Evolutionary conservation across 257 asterid species (phyloP).

Genomic region (Anisodus tanguticus): DNA sequence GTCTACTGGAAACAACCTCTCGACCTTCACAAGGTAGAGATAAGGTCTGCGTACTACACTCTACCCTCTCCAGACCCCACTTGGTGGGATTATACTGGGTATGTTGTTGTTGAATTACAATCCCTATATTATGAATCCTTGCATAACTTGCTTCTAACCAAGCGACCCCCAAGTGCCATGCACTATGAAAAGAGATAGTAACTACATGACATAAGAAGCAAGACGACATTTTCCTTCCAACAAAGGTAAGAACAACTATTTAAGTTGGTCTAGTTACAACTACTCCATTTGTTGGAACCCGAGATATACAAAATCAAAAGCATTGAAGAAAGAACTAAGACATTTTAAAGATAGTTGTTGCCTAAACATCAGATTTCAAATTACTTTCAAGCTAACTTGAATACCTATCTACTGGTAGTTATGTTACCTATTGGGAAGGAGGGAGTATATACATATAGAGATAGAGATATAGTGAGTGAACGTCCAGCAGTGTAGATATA

Average conservation of each 20-base stretch:
- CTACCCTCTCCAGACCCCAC: too few relatives aligned
- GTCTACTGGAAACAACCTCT: too few relatives aligned
- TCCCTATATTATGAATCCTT: not conserved
- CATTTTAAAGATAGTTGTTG: not conserved
- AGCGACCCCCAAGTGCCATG: not conserved
- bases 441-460: too few relatives aligned
- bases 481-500: too few relatives aligned
- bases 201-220: not conserved
- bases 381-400: conserved; percentile 9
- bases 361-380: conserved; percentile 1
- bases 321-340: not conserved
- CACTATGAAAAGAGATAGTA: not conserved
- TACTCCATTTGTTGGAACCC: not conserved
- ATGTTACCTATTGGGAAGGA: not conserved
- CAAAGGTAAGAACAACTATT: not conserved
- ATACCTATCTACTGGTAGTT: not conserved
- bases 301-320: not conserved
- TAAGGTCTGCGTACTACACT: too few relatives aligned
- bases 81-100: too few relatives aligned
- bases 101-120: not conserved
- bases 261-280: conserved; percentile 14
- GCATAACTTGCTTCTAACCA: conserved; percentile 22
- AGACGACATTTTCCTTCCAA: conserved; percentile 18
- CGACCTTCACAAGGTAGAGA: too few relatives aligned
- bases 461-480: not conserved